Evolutionary conservation across 352 stramenopile genomes (phyloP), one percentile per base, ranked within the genome.

Genomic region (Phytopythium helicoides): DNA sequence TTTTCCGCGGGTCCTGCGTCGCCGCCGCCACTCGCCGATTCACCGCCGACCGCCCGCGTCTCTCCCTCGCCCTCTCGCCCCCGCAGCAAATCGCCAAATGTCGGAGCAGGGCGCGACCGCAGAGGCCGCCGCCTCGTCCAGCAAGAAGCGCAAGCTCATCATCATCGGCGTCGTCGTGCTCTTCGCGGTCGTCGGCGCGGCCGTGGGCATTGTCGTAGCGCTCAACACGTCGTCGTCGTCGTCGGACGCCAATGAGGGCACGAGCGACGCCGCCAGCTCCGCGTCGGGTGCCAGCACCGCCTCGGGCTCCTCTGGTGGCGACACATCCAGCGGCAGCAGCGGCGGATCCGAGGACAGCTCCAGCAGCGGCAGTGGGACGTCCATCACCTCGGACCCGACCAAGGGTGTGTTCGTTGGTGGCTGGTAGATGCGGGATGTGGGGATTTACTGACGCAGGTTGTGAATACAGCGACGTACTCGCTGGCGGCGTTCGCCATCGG

Each of bases 401-500:
- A 50, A 47, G n/a, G 36, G 36, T 41, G 15, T 8, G n/a, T n/a
- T n/a, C n/a, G n/a, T n/a, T n/a, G n/a, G n/a, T n/a, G n/a, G n/a
- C n/a, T n/a, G n/a, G n/a, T n/a, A n/a, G n/a, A n/a, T n/a, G n/a
- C n/a, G n/a, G n/a, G n/a, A n/a, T n/a, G n/a, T n/a, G n/a, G n/a
- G n/a, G n/a, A n/a, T n/a, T n/a, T n/a, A n/a, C n/a, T n/a, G n/a
- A n/a, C n/a, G n/a, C 36, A 21, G 8, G 7, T 4, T 41, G 36
- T 41, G 12, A 18, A 14, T 52, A 3, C 28, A 68, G 66, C 62
- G 39, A 75, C 64, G 44, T 79, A 62, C 51, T 68, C 61, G 9
- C 36, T 84, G 35, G 64, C 67, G 22, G 64, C 73, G 15, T 73
- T 85, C 37, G 76, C 76, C 28, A 85, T 87, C 28, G 76, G 76